These are phyloP conservation scores for Pseudogymnoascus sp. DNA, from an alignment of 2,329 filamentous ascomycete species.

Conservation along the genomic window DNA sequence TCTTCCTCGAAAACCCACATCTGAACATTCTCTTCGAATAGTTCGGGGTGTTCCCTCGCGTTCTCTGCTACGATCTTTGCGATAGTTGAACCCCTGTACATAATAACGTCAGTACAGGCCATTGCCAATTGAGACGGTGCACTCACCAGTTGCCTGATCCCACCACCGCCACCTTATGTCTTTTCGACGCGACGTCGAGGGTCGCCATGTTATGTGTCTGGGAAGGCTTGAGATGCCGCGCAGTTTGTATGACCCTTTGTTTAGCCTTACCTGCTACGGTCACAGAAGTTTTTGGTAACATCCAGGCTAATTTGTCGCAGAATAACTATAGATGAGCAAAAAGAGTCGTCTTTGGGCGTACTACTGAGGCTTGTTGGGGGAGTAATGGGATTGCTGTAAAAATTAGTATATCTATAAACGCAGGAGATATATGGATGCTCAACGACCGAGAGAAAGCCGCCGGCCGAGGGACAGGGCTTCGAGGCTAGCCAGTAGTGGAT, in stretches of 20 bases:
- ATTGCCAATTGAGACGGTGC: not conserved
- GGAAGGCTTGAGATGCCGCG: constrained; percentile 10
- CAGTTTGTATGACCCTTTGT: constrained; percentile 7
- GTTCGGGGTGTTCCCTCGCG: constrained; percentile 61
- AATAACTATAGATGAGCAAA: constrained; percentile 1
- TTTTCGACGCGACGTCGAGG: constrained; percentile 48
- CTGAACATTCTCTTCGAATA: constrained; percentile 84
- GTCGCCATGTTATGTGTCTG: constrained; percentile 26
- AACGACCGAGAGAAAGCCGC: constrained; percentile 1
- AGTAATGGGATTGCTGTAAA: not conserved
- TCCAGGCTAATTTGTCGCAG: not conserved
- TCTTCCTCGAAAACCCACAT: constrained; percentile 99
- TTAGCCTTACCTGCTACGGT: constrained; percentile 7
- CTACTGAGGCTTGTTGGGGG: constrained; percentile 1
- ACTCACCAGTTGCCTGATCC: constrained; percentile 91
- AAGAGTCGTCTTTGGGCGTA: not conserved
- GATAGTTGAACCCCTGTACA: constrained; percentile 83
- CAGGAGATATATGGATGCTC: not conserved
- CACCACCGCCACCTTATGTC: constrained; percentile 87
- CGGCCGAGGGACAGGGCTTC: constrained; percentile 4
- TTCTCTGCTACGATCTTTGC: constrained; percentile 96
- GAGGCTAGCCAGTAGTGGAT: not conserved
- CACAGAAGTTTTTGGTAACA: constrained; percentile 5
- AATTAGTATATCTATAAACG: constrained; percentile 1
- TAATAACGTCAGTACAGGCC: not conserved